These are phyloP conservation scores for Pyricularia sp. DNA, from an alignment of 2,329 filamentous ascomycete genomes.

Conservation along the genomic window DNA sequence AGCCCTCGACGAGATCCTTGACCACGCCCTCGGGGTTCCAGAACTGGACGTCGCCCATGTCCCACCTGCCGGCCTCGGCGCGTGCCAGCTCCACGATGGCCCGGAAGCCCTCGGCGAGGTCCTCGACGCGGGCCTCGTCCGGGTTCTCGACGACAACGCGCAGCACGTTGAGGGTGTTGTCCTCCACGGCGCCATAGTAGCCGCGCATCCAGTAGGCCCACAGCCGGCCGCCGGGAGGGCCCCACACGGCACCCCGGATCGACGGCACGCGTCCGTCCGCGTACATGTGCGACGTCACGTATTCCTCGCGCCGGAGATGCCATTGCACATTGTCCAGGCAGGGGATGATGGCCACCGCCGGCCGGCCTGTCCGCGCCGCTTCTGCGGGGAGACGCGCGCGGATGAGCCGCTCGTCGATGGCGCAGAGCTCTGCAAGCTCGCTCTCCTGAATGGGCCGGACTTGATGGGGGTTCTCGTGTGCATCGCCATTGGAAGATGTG, in stretches of 20 bases:
- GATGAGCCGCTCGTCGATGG: slow-evolving; percentile 50
- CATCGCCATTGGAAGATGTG: background rate
- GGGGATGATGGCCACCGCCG: slow-evolving; percentile 53
- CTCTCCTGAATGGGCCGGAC: slow-evolving; percentile 38
- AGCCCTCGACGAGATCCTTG: slow-evolving; percentile 29
- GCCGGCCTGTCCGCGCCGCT: slow-evolving; percentile 13
- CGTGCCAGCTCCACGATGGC: slow-evolving; percentile 55
- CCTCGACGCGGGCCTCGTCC: slow-evolving; percentile 26
- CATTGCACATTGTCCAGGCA: slow-evolving; percentile 56
- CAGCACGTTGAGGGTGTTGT: slow-evolving; percentile 58
- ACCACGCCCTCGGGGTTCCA: slow-evolving; percentile 65
- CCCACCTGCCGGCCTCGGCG: slow-evolving; percentile 57
- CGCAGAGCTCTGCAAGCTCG: slow-evolving; percentile 49
- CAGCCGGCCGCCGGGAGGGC: slow-evolving; percentile 43
- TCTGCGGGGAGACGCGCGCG: slow-evolving; percentile 30
- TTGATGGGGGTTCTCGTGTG: slow-evolving; percentile 8
- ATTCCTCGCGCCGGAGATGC: slow-evolving; percentile 74
- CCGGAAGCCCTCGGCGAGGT: slow-evolving; percentile 40
- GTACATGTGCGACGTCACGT: slow-evolving; percentile 53
- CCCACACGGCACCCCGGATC: slow-evolving; percentile 58
- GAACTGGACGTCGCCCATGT: slow-evolving; percentile 55
- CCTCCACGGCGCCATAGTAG: slow-evolving; percentile 45
- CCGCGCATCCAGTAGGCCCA: slow-evolving; percentile 64
- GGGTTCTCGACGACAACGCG: slow-evolving; percentile 43
- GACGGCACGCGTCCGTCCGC: slow-evolving; percentile 30